These are phyloP conservation scores for Phytophthora boehmeriae DNA, from an alignment of 352 stramenopile species.

Conservation along the genomic window DNA sequence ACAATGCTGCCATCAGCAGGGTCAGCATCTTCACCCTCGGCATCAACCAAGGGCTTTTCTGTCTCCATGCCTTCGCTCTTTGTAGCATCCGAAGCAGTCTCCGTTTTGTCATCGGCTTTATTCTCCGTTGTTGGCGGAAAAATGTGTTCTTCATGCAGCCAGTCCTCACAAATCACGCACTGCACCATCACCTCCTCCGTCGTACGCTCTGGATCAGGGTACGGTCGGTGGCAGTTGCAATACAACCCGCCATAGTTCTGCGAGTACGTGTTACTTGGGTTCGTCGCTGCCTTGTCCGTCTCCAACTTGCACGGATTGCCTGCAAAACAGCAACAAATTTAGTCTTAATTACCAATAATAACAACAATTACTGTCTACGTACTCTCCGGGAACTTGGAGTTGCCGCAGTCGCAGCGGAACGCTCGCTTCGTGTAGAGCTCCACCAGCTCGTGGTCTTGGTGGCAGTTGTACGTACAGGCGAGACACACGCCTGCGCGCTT, in stretches of 20 bases:
- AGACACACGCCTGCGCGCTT: conserved; percentile 62
- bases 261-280: conserved; percentile 70
- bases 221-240: conserved; percentile 76
- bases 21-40: conserved; percentile 3
- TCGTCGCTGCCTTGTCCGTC: conserved; percentile 52
- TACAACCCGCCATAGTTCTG: conserved; percentile 76
- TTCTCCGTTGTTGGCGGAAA: conserved; percentile 18
- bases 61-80: conserved; percentile 1
- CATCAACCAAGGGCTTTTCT: conserved; percentile 10
- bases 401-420: conserved; percentile 82
- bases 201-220: conserved; percentile 74
- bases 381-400: conserved; percentile 55
- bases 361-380: conserved; percentile 6
- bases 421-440: conserved; percentile 83
- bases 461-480: conserved; percentile 77
- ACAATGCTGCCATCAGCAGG: conserved; percentile 8
- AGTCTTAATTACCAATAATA: neutral
- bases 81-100: conserved; percentile 3
- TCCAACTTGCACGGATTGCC: conserved; percentile 59
- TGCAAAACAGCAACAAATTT: conserved; percentile 15
- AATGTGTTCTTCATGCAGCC: conserved; percentile 79
- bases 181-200: conserved; percentile 76
- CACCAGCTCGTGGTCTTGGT: conserved; percentile 76
- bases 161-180: conserved; percentile 81
- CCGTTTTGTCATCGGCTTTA: neutral